phyloP scores from a whole-genome alignment of 2,329 filamentous ascomycete genomes.

The Aurifilum marmelostoma region DNA sequence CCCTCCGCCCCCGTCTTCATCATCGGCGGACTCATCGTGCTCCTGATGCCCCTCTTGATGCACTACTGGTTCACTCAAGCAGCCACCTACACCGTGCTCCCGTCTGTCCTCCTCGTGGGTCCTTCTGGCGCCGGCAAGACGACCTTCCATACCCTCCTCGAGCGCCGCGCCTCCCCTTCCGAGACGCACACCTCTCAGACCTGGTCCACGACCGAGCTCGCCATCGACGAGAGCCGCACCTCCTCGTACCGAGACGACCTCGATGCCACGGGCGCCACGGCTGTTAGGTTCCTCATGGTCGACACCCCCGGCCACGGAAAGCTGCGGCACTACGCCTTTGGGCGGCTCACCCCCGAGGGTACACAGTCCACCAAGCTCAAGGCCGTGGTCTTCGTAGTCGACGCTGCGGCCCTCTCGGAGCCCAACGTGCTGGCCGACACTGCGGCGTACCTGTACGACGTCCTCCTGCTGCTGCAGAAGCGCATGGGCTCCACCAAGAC shows the following conservation, averaged over 20 bases:
- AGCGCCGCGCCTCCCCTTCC: constrained; percentile 53
- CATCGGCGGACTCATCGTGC: constrained; percentile 69
- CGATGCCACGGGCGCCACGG: constrained; percentile 56
- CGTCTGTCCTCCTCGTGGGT: constrained; percentile 79
- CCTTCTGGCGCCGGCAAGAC: constrained; percentile 88
- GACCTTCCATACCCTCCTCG: constrained; percentile 75
- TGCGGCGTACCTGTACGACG: constrained; percentile 85
- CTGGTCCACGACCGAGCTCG: constrained; percentile 57
- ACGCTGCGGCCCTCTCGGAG: constrained; percentile 70
- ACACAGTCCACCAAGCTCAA: constrained; percentile 54
- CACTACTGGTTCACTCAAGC: constrained; percentile 74
- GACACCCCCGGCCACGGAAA: constrained; percentile 98
- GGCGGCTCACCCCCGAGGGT: constrained; percentile 45
- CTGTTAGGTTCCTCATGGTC: constrained; percentile 74
- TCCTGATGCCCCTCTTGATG: constrained; percentile 75
- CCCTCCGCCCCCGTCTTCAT: constrained; percentile 66
- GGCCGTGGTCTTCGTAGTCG: constrained; percentile 86
- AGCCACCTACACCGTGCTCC: constrained; percentile 67
- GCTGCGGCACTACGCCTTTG: constrained; percentile 72
- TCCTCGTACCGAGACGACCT: constrained; percentile 57
- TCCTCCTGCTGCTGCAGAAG: constrained; percentile 82
- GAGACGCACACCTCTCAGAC: constrained; percentile 61
- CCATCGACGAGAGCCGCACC: constrained; percentile 51
- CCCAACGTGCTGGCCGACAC: constrained; percentile 69
- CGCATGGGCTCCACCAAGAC: constrained; percentile 45